Percentiles rank a stretch among this genome's conserved stretches.
Evolutionary conservation across 352 stramenopile genomes (phyloP).

Genomic region (Thalassiosira sp.): DNA sequence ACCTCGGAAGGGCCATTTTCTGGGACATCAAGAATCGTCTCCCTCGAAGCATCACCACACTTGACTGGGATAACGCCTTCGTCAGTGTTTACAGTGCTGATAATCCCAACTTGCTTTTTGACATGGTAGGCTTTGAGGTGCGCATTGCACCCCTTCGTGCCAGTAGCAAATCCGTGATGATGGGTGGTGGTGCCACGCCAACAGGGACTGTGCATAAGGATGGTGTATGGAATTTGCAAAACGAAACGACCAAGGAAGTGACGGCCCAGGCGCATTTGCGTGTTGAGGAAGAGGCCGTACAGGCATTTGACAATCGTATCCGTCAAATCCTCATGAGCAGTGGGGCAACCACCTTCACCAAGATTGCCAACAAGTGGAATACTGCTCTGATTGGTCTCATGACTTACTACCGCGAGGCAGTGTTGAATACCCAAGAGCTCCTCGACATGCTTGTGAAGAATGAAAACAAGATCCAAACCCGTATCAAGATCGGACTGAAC

Average conservation of each 20-base stretch:
- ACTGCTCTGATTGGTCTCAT: constrained; percentile 90
- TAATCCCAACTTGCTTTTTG: constrained; percentile 99
- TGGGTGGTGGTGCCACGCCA: constrained; percentile 64
- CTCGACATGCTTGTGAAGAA: constrained; percentile 99
- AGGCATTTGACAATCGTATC: constrained; percentile 98
- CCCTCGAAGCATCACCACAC: constrained; percentile 96
- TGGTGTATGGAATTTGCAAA: constrained; percentile 99
- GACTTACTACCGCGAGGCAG: constrained; percentile 99
- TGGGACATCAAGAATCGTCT: constrained; percentile 99
- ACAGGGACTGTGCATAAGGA: constrained; percentile 94
- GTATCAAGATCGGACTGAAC: constrained; percentile 99
- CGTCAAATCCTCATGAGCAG: constrained; percentile 99
- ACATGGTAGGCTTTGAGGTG: constrained; percentile 99
- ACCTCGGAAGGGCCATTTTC: constrained; percentile 98
- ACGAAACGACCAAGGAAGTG: constrained; percentile 99
- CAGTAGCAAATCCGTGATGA: constrained; percentile 48
- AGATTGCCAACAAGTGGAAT: constrained; percentile 98
- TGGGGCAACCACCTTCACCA: constrained; percentile 99
- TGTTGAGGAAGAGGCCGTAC: constrained; percentile 92
- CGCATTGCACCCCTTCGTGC: constrained; percentile 77
- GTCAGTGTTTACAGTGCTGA: constrained; percentile 99
- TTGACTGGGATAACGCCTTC: constrained; percentile 99
- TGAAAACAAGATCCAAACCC: constrained; percentile 99
- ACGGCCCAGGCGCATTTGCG: constrained; percentile 97
- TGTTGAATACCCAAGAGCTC: constrained; percentile 99